These are phyloP conservation scores for Leccinum griseonigrum DNA, from an alignment of 1,284 basidiomycete genomes.

Conservation along the genomic window DNA sequence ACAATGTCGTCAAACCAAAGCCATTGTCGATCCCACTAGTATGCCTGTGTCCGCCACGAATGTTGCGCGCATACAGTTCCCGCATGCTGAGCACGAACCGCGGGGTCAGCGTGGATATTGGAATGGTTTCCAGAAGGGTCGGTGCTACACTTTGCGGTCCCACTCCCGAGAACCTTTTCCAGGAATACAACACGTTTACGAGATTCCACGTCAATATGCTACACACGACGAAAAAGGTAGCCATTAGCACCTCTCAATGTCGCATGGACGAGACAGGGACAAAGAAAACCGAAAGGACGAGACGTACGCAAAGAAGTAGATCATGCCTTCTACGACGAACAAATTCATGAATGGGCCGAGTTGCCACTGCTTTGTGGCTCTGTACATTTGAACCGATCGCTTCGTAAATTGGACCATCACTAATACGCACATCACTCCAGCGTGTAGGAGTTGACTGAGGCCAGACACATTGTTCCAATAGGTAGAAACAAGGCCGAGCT, in stretches of 20 bases:
- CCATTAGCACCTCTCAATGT: neutral
- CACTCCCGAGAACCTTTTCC: neutral
- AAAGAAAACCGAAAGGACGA: neutral
- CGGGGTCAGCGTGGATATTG: neutral
- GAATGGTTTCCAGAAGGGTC: neutral
- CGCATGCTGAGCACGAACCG: neutral
- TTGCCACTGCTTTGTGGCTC: neutral
- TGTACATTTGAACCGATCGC: neutral
- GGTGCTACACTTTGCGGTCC: neutral
- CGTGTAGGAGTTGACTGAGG: neutral
- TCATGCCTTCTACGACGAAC: neutral
- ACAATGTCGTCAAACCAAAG: neutral
- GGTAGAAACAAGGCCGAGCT: neutral
- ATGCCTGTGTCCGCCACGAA: neutral
- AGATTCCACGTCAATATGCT: neutral
- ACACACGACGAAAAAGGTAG: neutral
- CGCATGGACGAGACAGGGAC: neutral
- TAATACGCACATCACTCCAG: neutral
- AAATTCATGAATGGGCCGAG: neutral
- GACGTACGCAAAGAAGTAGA: neutral
- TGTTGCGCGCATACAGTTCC: neutral
- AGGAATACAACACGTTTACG: neutral
- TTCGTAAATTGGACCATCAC: neutral
- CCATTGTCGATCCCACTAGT: neutral
- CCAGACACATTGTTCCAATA: neutral